Evolutionary conservation across 805 yeast genomes (phyloP), one percentile per base, ranked within the genome.

Genomic region (Brettanomyces sp.): DNA sequence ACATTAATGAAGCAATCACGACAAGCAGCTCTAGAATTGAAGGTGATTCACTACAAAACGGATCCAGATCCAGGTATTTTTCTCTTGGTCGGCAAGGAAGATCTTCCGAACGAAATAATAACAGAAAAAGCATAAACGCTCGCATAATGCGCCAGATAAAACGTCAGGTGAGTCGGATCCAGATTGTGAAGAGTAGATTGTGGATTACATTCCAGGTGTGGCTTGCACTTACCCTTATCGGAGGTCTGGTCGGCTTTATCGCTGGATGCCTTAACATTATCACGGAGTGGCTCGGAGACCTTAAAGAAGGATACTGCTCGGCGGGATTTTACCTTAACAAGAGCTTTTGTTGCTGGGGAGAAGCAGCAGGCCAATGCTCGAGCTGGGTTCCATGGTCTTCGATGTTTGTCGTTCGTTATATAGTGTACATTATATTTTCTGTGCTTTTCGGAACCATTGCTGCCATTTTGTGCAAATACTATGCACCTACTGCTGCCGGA

Each of bases 401-500:
- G 0, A 60, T 60, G 47, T 58, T 65, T 0, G 41, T 72, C 0
- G 52, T 72, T 6, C 72, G 78, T 42, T 91, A 86, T 56, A 1
- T 77, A 1, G 57, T 76, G 0, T 91, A 81, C 56, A 71, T 87
- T 3, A 7, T 66, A 0, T 63, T 82, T 1, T 83, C 95, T 4
- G 65, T 80, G 0, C 13, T 67, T 0, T 80, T 91, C 54, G 85
- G 93, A 3, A 61, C 72, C 7, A 52, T 72, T 9, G 81, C 96
- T 1, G 87, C 91, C 0, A 59, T 72, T 12, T 58, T 89, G 34
- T 96, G 95, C 41, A 71, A 77, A 52, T 60, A 62, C 12, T 80
- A 78, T 53, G 90, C 96, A 0, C 96, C 96, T 1, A 72, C 81
- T 45, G 98, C 99, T 2, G 95, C 98, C 1, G 99, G 99, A 0